Base-by-base conservation (phyloP, 2,329 filamentous ascomycete species). In the Diaporthe sp. region DNA sequence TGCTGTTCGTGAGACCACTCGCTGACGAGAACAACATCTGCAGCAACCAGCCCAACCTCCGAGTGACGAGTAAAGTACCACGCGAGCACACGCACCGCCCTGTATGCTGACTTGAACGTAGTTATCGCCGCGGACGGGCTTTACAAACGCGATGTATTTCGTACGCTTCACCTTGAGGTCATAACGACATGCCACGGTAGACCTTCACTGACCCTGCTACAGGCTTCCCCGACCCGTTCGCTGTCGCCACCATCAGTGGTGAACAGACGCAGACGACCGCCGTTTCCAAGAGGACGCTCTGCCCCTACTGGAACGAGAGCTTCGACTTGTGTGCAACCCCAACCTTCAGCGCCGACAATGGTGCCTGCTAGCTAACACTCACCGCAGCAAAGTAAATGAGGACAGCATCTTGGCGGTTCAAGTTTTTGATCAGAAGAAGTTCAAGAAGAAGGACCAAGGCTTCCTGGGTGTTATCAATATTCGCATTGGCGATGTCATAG, bases 391-490 rank as follows among this genome's bases (percentile, higher is more conserved):
- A 82, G 96, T 95, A 75, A 97, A 93, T 76, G 97, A 99, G 83
- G 96, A 98, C 81, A 97, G 96, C 83, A 98, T 99, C 81, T 89
- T 99, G 63, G 97, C 97, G 10, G 96, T 99, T 61, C 97, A 99
- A 83, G 98, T 99, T 72, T 99, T 99, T 82, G 97, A 99, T 85
- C 97, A 99, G 86, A 98, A 98, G 88, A 99, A 99, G 87, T 99
- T 99, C 87, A 99, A 99, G 89, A 99, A 99, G 91, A 99, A 98
- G 95, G 97, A 99, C 80, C 97, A 99, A 83, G 97, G 97, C 12
- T 99, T 99, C 82, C 89, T 99, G 9, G 97, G 97, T 73, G 97
- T 99, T 71, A 98, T 99, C 81, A 99, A 99, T 83, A 94, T 99
- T 79, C 93, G 96, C 74, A 93, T 99, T 78, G 97, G 97, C 79